Evolutionary conservation across 768 basidiomycete species (phyloP), one percentile per base, ranked within the genome.

Genomic region (Russula abietina): DNA sequence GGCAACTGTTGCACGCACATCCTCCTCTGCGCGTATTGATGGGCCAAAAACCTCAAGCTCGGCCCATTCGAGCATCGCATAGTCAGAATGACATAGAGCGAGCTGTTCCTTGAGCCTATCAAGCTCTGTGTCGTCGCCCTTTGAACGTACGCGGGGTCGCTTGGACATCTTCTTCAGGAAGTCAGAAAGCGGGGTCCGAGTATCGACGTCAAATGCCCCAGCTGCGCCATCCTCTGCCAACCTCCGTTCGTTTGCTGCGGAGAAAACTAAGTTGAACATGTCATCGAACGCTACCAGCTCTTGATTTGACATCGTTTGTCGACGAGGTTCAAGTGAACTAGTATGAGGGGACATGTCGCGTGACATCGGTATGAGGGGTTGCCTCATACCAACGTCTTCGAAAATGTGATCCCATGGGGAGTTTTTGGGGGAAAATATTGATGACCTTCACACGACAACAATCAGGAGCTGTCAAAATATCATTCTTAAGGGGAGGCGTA

Each of bases 71-170:
- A 93, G 77, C 19, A 94, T 78, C 57, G 88, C 79, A 61, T 81
- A 75, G 68, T 93, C 92, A 8, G 80, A 86, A 26, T 79, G 75
- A 67, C 87, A 90, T 19, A 81, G 70, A 55, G 87, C 80, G 78
- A 94, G 88, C 60, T 83, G 81, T 64, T 90, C 90, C 71, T 85
- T 86, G 70, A 86, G 84, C 26, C 78, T 75, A 67, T 91, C 91
- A 30, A 89, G 73, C 55, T 80, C 75, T 60, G 85, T 78, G 19
- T 53, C 61, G 30, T 62, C 57, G 17, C 49, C 33, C 10, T 36
- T 50, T 36, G 36, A 19, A 4, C 39, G 67, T 26, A 49, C 12
- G 33, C 66, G 66, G 17, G 81, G 77, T 53, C 80, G 80, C 19
- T 79, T 77, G 22, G 83, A 80, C 36, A 89, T 75, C 28, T 78